phyloP scores from a whole-genome alignment of 1,284 basidiomycete genomes.

The Tilletia horrida region DNA sequence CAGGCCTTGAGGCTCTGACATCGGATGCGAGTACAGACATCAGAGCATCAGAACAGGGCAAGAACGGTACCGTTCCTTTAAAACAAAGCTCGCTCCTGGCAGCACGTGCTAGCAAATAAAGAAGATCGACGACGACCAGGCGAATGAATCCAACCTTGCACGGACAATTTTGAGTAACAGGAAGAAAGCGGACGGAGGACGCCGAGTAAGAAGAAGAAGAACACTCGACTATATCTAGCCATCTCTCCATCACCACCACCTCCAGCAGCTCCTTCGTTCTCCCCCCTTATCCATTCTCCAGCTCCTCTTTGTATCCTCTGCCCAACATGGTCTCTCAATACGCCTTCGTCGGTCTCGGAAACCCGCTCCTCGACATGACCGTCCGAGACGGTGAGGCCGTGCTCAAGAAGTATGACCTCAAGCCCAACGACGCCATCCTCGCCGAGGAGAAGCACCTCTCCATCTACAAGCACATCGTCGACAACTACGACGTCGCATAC shows the following conservation, averaged over 20 bases:
- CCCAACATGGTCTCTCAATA: slow-evolving; percentile 28
- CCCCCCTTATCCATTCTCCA: neutral
- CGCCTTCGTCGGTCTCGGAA: slow-evolving; percentile 53
- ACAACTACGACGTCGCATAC: slow-evolving; percentile 75
- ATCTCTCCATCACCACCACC: neutral
- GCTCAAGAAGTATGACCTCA: slow-evolving; percentile 84
- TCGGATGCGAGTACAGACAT: too few relatives aligned
- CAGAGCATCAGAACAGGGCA: too few relatives aligned
- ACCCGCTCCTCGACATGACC: slow-evolving; percentile 57
- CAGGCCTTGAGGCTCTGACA: too few relatives aligned
- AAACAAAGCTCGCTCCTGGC: too few relatives aligned
- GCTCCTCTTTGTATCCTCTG: neutral
- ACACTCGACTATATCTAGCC: too few relatives aligned
- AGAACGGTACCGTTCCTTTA: too few relatives aligned
- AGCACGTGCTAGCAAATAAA: slow-evolving; percentile 23
- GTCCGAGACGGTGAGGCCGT: slow-evolving; percentile 70
- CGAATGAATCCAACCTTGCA: too few relatives aligned
- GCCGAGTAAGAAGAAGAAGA: neutral
- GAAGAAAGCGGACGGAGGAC: slow-evolving; percentile 22
- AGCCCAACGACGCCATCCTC: slow-evolving; percentile 93
- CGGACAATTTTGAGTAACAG: too few relatives aligned
- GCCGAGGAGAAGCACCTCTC: slow-evolving; percentile 80
- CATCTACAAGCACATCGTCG: slow-evolving; percentile 77
- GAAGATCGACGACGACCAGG: slow-evolving; percentile 21
- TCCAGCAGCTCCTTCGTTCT: neutral